Evolutionary conservation across 805 yeast genomes (phyloP), one percentile per base, ranked within the genome.

Genomic region (Danielozyma ontarioensis): DNA sequence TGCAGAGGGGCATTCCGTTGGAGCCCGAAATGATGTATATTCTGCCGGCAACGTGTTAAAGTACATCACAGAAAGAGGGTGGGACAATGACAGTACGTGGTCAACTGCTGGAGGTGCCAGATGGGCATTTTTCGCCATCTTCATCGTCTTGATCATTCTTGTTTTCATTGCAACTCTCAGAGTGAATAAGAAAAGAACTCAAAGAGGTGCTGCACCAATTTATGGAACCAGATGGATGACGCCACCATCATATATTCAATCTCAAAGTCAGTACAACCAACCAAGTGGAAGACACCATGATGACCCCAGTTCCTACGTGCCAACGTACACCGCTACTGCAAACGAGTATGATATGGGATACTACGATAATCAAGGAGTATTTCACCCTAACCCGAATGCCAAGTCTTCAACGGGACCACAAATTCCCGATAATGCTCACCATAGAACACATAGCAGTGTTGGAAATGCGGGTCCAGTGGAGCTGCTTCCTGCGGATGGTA

Each of bases 201-300:
- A 49, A 27, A 48, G 50, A 16, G 81, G 81, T 2, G 59, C 64
- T 40, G 64, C 60, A 17, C 95, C 95, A 0, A 64, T 85, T 2
- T 62, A 74, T 38, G 90, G 90, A 7, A 83, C 93, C 1, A 74
- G 83, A 8, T 83, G 94, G 94, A 76, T 87, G 64, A 82, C 93
- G 0, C 96, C 96, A 5, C 94, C 94, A 0, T 68, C 80, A 8
- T 85, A 85, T 50, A 53, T 66, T 29, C 86, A 79, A 44, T 74
- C 87, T 1, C 83, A 83, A 46, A 64, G 62, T 32, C 78, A 75
- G 37, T 72, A 76, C 42, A 62, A 70, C 34, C 68, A 66, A 29
- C 72, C 71, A 1, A 28, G 39, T 2, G 44, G 41, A 25, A 58
- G 65, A 6, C 74, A 71, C 29, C 70, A 72, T 2, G 68, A 59